A percentile compares a stretch with the other conserved stretches of the same genome.
Evolutionary conservation across 2,329 filamentous ascomycete species (phyloP).

Genomic region (Cadophora sp.): DNA sequence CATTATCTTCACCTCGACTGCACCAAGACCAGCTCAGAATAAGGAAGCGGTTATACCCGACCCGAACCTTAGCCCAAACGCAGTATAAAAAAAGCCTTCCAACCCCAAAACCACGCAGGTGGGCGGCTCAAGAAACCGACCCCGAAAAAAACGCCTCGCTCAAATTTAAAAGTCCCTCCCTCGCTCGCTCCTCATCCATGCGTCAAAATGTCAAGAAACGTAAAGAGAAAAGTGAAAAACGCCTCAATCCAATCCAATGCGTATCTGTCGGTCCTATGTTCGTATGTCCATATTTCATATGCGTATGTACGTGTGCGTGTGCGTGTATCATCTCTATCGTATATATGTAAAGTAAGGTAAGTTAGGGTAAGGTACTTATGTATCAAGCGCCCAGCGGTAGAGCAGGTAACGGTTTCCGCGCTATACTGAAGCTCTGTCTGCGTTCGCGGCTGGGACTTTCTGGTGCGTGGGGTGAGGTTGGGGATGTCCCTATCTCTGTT

Average conservation of each 20-base stretch:
- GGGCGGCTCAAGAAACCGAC: too few species aligned
- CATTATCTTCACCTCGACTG: too few species aligned
- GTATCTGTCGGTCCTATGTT: not conserved
- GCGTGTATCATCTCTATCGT: not conserved
- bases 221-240: not conserved
- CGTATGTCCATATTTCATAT: too few species aligned
- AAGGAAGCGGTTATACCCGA: too few species aligned
- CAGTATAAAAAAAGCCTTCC: too few species aligned
- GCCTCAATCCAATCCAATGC: not conserved
- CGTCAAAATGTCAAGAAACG: not conserved
- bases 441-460: conserved; percentile 2
- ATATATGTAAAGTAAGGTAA: too few species aligned
- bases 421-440: conserved; percentile 31
- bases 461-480: not conserved
- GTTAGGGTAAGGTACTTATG: not conserved
- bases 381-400: conserved; percentile 42
- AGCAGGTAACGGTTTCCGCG: conserved; percentile 54
- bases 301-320: not conserved
- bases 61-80: too few species aligned
- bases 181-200: too few species aligned
- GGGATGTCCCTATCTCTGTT: not conserved
- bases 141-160: too few species aligned
- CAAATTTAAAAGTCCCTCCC: too few species aligned
- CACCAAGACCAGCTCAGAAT: too few species aligned
- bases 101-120: too few species aligned